Base-by-base conservation (phyloP, 2,329 filamentous ascomycete genomes). In the Diaporthe eres region DNA sequence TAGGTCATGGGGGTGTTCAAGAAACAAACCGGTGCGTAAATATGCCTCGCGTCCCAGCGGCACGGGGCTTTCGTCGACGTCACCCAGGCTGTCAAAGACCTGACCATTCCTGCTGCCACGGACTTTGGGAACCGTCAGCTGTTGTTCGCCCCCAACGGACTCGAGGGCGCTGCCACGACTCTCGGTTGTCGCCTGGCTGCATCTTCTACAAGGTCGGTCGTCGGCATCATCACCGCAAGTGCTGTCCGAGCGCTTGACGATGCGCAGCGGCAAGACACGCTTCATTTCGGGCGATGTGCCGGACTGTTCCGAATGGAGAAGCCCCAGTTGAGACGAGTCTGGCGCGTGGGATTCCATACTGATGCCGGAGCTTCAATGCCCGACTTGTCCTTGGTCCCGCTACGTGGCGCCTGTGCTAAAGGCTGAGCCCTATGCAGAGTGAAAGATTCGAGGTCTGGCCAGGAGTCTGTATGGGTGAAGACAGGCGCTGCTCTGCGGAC, bases 191-290 rank as follows among this genome's bases (percentile, higher is more conserved):
- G 71, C 72, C 25, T 76, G 72, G 75, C 81, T 83, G 51, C 63
- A 76, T 17, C 58, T 77, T 39, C 76, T 77, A 39, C 70, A 37
- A 47, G 31, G 42, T 17, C 55, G 42, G 3, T 71, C 71, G 4
- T 75, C 74, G 19, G 44, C 5, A 17, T 51, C 57, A 31, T 39
- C 55, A 12, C n/a, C 57, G 39, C 68, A 42, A 78, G 80, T 73
- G 79, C 78, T 79, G 77, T 78, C 82, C 17, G 72, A 75, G 73
- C 83, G 82, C 80, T 90, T 91, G 79, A 86, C 80, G 79, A 91
- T 88, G 55, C 87, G 86, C 47, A 91, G 80, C 15, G 90, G 90
- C 44, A 84, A 84, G 25, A 88, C 79, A 55, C 80, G 57, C 57
- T 60, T 77, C 57, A 77, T 4, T n/a, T 67, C 15, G 10, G 74